These are phyloP conservation scores for Patellifolia procumbens DNA, from an alignment of 179 eudicot species.

Conservation along the genomic window DNA sequence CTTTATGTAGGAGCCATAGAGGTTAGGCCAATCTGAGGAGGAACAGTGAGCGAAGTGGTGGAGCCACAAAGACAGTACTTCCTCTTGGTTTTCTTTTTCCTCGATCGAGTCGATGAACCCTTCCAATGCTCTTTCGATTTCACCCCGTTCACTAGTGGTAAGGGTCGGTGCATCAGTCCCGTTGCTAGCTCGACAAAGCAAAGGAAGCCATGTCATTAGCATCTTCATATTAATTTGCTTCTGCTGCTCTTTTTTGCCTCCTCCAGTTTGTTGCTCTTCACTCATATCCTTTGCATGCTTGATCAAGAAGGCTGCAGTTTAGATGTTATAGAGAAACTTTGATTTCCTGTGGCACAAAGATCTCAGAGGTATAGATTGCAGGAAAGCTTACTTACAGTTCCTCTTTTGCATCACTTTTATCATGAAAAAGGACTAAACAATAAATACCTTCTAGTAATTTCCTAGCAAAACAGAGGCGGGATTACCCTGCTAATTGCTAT, in stretches of 20 bases:
- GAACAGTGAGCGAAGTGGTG: slow-evolving; percentile 72
- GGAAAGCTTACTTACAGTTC: not conserved
- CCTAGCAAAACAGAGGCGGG: too few relatives aligned
- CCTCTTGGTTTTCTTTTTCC: slow-evolving; percentile 54
- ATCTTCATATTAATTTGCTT: slow-evolving; percentile 49
- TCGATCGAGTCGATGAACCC: slow-evolving; percentile 49
- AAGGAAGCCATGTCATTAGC: slow-evolving; percentile 74
- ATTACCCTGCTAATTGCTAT: too few relatives aligned
- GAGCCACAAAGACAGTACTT: slow-evolving; percentile 73
- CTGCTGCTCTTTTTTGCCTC: slow-evolving; percentile 27
- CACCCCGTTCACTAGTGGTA: slow-evolving; percentile 52
- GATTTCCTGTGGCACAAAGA: not conserved
- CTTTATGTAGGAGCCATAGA: slow-evolving; percentile 48
- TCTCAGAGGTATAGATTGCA: not conserved
- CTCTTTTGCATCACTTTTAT: not conserved
- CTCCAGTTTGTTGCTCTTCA: slow-evolving; percentile 28
- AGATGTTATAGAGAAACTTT: not conserved
- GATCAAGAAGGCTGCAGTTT: slow-evolving; percentile 65
- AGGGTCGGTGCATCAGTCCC: slow-evolving; percentile 71
- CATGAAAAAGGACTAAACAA: not conserved
- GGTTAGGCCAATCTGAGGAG: slow-evolving; percentile 93
- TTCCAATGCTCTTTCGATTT: slow-evolving; percentile 53
- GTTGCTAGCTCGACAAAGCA: slow-evolving; percentile 68
- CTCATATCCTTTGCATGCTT: slow-evolving; percentile 55
- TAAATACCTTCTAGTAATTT: too few relatives aligned